These are phyloP conservation scores for Haplographium delicatum DNA, from an alignment of 495 filamentous ascomycete genomes.

Conservation along the genomic window DNA sequence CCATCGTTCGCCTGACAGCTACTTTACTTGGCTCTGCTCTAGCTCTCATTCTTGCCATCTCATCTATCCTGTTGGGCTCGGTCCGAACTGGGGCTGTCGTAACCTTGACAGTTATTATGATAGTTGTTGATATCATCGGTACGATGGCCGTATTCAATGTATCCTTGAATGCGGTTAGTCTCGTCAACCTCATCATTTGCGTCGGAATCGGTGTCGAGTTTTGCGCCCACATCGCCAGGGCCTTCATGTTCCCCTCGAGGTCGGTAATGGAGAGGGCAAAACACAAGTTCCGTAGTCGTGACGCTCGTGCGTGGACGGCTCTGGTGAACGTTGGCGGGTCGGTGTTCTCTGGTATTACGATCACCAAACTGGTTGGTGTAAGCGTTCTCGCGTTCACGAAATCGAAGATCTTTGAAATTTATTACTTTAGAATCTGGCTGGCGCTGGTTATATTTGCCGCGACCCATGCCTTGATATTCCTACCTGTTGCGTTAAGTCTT, in stretches of 20 bases:
- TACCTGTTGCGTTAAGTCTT: slow-evolving; percentile 85
- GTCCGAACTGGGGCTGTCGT: slow-evolving; percentile 75
- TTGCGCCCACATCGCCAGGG: slow-evolving; percentile 92
- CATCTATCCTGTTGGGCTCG: slow-evolving; percentile 76
- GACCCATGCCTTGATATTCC: slow-evolving; percentile 79
- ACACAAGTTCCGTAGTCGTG: slow-evolving; percentile 63
- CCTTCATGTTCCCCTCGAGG: slow-evolving; percentile 86
- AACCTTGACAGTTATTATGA: slow-evolving; percentile 84
- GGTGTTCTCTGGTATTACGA: slow-evolving; percentile 92
- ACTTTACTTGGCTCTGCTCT: slow-evolving; percentile 77
- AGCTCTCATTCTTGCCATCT: slow-evolving; percentile 73
- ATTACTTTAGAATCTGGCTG: slow-evolving; percentile 96
- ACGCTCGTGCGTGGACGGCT: slow-evolving; percentile 85
- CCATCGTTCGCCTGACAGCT: slow-evolving; percentile 72
- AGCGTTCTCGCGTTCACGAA: slow-evolving; percentile 88
- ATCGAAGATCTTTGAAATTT: slow-evolving; percentile 99
- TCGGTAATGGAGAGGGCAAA: slow-evolving; percentile 70
- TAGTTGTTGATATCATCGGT: slow-evolving; percentile 87
- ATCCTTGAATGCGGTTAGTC: slow-evolving; percentile 89
- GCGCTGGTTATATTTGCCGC: slow-evolving; percentile 87
- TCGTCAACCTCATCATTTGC: slow-evolving; percentile 97
- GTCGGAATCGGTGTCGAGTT: slow-evolving; percentile 96
- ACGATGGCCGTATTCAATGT: slow-evolving; percentile 86
- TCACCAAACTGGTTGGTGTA: slow-evolving; percentile 92
- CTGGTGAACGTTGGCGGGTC: slow-evolving; percentile 89